Evolutionary conservation across 164 flowering plant genomes (phyloP).

Genomic region (Dillenia turbinata): DNA sequence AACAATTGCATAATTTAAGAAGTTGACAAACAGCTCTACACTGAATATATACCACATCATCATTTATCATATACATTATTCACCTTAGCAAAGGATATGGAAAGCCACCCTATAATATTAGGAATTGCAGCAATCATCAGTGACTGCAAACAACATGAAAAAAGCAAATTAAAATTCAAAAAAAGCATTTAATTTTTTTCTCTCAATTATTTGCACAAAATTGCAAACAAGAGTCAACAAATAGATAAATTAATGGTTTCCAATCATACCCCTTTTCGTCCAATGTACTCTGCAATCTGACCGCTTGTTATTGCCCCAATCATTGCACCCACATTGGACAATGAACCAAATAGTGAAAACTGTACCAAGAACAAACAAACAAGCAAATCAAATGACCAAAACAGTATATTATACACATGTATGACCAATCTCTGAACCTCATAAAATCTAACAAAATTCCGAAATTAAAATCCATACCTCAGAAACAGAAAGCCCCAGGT

Average conservation of each 20-base stretch:
- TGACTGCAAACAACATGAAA: constrained; percentile 32
- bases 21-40: no score
- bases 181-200: background rate
- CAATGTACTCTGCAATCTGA: constrained; percentile 67
- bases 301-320: constrained; percentile 76
- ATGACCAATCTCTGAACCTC: no score
- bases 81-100: constrained; percentile 61
- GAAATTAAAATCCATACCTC: constrained; percentile 31
- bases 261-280: constrained; percentile 58
- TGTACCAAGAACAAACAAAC: constrained; percentile 10
- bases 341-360: constrained; percentile 71
- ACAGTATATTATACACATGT: background rate
- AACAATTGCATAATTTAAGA: background rate
- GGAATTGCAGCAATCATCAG: constrained; percentile 72
- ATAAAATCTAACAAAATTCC: background rate
- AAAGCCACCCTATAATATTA: constrained; percentile 69
- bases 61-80: constrained; percentile 3
- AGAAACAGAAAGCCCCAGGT: constrained; percentile 42
- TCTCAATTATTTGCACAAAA: no score
- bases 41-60: background rate
- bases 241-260: background rate
- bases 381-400: background rate
- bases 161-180: background rate
- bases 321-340: constrained; percentile 76
- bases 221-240: background rate